These are phyloP conservation scores for Amanita pseudoporphyria DNA, from an alignment of 768 basidiomycete genomes.

Conservation along the genomic window DNA sequence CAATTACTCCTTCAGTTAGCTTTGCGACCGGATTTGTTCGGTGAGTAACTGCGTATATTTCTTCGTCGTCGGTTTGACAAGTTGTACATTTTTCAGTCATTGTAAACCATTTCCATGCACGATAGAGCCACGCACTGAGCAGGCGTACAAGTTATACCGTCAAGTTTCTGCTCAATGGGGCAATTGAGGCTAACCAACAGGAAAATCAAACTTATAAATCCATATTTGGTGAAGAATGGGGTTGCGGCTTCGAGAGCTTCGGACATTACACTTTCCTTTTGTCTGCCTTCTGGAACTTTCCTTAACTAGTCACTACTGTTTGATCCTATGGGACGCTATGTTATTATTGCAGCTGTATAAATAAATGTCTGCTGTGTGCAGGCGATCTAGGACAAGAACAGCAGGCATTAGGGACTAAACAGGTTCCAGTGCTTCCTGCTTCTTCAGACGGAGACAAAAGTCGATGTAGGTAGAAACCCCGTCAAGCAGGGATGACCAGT, in stretches of 20 bases:
- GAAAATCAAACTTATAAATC: background rate
- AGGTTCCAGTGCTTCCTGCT: background rate
- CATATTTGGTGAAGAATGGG: background rate
- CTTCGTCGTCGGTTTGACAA: background rate
- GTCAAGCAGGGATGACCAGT: constrained; percentile 50
- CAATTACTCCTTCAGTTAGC: constrained; percentile 25
- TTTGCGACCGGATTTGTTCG: constrained; percentile 37
- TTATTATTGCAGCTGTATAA: background rate
- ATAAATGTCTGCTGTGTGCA: background rate
- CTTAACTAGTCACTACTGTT: constrained; percentile 4
- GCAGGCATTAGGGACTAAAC: background rate
- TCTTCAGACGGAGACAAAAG: background rate
- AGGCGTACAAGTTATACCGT: constrained; percentile 17
- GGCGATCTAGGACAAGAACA: background rate
- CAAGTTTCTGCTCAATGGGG: constrained; percentile 4
- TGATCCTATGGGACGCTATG: background rate
- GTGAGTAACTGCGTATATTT: constrained; percentile 19
- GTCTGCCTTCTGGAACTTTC: constrained; percentile 2
- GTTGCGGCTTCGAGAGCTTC: background rate
- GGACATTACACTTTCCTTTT: background rate
- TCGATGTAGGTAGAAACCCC: constrained; percentile 13
- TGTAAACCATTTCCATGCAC: constrained; percentile 39
- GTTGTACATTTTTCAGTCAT: constrained; percentile 25
- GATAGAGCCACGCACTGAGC: constrained; percentile 34
- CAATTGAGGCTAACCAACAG: background rate